These are phyloP conservation scores for Lunularia cruciata DNA, from an alignment of 225 moss, liverwort and hornwort species.

Conservation along the genomic window DNA sequence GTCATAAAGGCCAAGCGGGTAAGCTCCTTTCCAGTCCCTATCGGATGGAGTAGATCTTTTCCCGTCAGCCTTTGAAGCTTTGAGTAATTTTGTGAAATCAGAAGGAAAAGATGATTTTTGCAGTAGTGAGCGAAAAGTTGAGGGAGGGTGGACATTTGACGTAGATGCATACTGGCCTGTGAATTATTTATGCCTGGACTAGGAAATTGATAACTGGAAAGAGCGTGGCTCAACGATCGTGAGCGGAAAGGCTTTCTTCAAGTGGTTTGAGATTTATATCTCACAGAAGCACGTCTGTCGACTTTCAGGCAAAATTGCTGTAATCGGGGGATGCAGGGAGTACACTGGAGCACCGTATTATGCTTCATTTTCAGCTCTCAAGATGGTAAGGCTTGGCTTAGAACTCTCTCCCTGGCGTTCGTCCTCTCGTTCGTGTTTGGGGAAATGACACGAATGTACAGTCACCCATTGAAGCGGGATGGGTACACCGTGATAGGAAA, in stretches of 20 bases:
- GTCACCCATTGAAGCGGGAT: no score
- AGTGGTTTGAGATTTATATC: not conserved
- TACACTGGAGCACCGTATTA: conserved; percentile 98
- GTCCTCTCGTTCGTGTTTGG: no score
- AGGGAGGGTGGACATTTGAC: not conserved
- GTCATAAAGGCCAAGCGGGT: conserved; percentile 97
- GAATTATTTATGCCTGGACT: no score
- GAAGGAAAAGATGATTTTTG: no score
- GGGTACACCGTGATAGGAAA: no score
- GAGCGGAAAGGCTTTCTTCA: not conserved
- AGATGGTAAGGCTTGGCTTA: conserved; percentile 50
- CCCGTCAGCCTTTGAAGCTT: not conserved
- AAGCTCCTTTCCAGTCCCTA: conserved; percentile 7
- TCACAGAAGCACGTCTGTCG: not conserved
- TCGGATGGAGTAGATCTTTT: not conserved
- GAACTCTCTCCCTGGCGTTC: no score
- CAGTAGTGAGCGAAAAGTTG: not conserved
- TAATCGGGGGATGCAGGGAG: conserved; percentile 96
- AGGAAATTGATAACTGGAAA: not conserved
- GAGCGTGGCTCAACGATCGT: not conserved
- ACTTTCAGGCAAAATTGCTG: conserved; percentile 74
- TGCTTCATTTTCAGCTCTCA: conserved; percentile 85
- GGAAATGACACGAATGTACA: no score
- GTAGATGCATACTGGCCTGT: not conserved
- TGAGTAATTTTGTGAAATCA: not conserved